Conservation (phyloP, 257 asterid genomes). For the Voacanga thouarsii region DNA sequence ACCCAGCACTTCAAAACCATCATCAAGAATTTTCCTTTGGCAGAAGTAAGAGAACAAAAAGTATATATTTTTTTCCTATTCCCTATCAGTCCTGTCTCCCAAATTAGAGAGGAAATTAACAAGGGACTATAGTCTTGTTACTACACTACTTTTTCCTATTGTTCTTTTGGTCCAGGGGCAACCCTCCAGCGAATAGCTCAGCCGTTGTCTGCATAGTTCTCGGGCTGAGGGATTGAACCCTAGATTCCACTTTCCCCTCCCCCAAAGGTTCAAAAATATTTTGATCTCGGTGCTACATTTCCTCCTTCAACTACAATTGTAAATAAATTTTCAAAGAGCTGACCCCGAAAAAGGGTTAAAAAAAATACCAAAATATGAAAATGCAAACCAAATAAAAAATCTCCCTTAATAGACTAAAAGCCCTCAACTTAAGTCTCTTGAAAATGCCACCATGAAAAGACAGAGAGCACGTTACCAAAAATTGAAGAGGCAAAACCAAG, state of each 20-base stretch:
- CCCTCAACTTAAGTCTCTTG: too few relatives aligned
- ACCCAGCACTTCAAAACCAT: neutral
- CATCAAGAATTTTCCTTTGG: conserved; percentile 1
- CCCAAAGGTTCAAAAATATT: neutral
- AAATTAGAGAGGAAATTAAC: neutral
- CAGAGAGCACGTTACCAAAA: neutral
- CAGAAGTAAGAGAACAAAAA: neutral
- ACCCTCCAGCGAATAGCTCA: neutral
- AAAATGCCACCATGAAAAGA: neutral
- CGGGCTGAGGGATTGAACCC: neutral
- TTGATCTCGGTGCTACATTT: neutral
- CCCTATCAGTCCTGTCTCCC: neutral
- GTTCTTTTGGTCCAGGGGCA: neutral
- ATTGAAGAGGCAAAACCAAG: neutral
- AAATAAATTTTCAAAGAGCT: neutral
- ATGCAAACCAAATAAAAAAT: neutral
- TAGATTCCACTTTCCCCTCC: neutral
- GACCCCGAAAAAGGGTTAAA: neutral
- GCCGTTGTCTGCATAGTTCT: neutral
- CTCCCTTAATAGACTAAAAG: neutral
- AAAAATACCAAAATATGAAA: neutral
- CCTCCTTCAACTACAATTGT: neutral
- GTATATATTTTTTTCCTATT: neutral
- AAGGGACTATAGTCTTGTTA: neutral
- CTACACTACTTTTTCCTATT: neutral